These are phyloP conservation scores for Globisporangium paroecandrum DNA, from an alignment of 352 stramenopile species.

Conservation along the genomic window DNA sequence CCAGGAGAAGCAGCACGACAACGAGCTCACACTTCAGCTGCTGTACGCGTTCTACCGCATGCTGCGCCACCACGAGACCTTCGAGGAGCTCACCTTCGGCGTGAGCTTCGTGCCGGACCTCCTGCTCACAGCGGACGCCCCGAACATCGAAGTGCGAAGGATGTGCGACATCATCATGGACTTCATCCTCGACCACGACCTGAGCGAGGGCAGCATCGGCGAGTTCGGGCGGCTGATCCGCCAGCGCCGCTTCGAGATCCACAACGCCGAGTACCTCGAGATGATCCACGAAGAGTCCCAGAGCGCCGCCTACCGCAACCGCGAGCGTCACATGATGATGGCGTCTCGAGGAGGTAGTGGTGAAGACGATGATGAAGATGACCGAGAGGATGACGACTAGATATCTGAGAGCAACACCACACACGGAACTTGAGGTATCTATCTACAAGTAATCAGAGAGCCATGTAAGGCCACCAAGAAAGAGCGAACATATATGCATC, in stretches of 20 bases:
- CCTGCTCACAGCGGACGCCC: slow-evolving; percentile 65
- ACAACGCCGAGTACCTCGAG: slow-evolving; percentile 86
- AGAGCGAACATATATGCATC: neutral
- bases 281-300: slow-evolving; percentile 71
- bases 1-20: slow-evolving; percentile 85
- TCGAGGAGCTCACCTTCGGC: slow-evolving; percentile 77
- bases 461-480: neutral
- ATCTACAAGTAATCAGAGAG: neutral
- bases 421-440: neutral
- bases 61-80: slow-evolving; percentile 67
- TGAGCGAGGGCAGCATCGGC: slow-evolving; percentile 54
- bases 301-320: slow-evolving; percentile 20
- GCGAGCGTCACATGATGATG: slow-evolving; percentile 16
- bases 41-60: slow-evolving; percentile 80
- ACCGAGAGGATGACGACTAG: neutral
- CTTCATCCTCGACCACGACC: slow-evolving; percentile 77
- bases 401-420: neutral
- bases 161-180: slow-evolving; percentile 88
- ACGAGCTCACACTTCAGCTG: slow-evolving; percentile 80
- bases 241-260: slow-evolving; percentile 80
- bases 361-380: neutral
- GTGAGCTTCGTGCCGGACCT: slow-evolving; percentile 75
- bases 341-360: neutral
- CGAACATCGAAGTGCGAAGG: slow-evolving; percentile 78
- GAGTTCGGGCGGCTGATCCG: slow-evolving; percentile 80